These are phyloP conservation scores for Elsinoe perseae DNA, from an alignment of 2,329 filamentous ascomycete genomes.

Conservation along the genomic window DNA sequence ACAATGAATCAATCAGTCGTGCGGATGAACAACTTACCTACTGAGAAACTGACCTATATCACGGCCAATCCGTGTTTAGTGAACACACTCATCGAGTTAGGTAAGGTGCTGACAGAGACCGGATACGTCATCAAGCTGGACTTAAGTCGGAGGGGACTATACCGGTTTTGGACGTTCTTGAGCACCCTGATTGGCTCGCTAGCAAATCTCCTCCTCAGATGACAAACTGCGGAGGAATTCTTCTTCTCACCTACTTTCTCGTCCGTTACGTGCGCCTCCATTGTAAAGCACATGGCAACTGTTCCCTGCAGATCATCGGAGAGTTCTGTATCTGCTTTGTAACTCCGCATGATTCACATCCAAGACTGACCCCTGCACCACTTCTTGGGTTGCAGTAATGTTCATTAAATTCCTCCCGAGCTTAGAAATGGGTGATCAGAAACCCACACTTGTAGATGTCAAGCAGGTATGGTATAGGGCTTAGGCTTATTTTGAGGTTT, in stretches of 20 bases:
- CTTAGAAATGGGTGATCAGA: slow-evolving; percentile 7
- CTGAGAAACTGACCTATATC: too few species aligned
- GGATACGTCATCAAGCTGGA: neutral
- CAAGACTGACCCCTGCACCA: neutral
- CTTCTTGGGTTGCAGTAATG: neutral
- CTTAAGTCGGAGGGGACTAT: neutral
- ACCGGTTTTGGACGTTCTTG: neutral
- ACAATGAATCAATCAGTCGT: too few species aligned
- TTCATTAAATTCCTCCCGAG: neutral
- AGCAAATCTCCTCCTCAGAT: neutral
- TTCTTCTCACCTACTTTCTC: neutral
- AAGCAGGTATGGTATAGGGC: neutral
- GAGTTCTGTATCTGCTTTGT: slow-evolving; percentile 1
- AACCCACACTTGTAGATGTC: neutral
- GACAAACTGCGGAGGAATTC: slow-evolving; percentile 12
- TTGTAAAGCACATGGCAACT: neutral
- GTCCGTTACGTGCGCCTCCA: neutral
- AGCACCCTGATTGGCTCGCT: neutral
- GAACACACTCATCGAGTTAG: neutral
- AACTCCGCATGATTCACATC: neutral
- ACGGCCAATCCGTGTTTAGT: too few species aligned
- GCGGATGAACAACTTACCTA: too few species aligned
- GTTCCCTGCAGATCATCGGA: neutral
- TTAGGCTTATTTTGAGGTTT: neutral
- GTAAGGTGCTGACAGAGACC: neutral